Percentiles rank a stretch among this genome's conserved stretches.
Conservation (phyloP, 2,329 filamentous ascomycete species). For the Penicillium fuscoglaucum region DNA sequence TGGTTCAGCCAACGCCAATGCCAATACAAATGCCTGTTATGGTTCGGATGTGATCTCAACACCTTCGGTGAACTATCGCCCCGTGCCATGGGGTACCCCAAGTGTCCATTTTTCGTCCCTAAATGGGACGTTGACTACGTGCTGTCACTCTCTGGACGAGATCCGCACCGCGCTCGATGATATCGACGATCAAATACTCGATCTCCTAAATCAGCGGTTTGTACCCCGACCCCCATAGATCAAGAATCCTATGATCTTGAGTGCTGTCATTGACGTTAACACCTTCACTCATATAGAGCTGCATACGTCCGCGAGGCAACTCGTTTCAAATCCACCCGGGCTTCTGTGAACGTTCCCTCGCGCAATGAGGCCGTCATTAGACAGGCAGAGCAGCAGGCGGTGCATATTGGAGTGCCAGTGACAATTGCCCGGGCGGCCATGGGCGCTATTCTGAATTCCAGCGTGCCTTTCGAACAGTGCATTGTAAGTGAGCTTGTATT, state of each 20-base stretch:
- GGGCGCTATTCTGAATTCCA: slow-evolving; percentile 9
- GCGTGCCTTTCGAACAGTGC: slow-evolving; percentile 11
- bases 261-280: background rate
- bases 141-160: slow-evolving; percentile 9
- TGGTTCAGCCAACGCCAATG: background rate
- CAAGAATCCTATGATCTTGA: background rate
- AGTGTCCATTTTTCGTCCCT: slow-evolving; percentile 10
- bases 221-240: background rate
- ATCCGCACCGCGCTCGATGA: slow-evolving; percentile 5
- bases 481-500: slow-evolving; percentile 1
- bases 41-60: background rate
- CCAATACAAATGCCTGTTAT: background rate
- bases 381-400: slow-evolving; percentile 4
- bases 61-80: background rate
- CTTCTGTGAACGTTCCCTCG: slow-evolving; percentile 1
- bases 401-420: slow-evolving; percentile 6
- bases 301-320: slow-evolving; percentile 4
- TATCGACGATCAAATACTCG: background rate
- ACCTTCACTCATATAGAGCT: background rate
- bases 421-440: slow-evolving; percentile 10
- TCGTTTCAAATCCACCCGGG: slow-evolving; percentile 4
- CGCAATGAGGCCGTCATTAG: slow-evolving; percentile 4
- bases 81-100: slow-evolving; percentile 5
- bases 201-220: background rate
- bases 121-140: slow-evolving; percentile 5